Evolutionary conservation across 2,329 filamentous ascomycete genomes (phyloP), one percentile per base, ranked within the genome.

Genomic region (Falciphora oryzae): DNA sequence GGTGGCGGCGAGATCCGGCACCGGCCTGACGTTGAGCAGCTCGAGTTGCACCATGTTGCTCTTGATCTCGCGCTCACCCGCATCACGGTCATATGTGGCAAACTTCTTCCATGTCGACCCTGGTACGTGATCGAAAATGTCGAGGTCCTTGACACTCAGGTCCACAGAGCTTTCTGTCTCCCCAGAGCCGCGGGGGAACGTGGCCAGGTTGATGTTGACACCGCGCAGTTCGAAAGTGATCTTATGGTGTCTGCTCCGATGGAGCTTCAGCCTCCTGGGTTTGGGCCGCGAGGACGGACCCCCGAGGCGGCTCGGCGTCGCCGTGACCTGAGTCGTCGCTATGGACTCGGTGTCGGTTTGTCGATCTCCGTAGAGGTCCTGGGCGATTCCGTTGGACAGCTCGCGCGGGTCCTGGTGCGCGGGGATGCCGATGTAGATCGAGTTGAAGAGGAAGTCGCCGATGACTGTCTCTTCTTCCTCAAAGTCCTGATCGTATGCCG

Each of bases 51-150:
- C 84, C 93, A 98, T 97, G 71, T 88, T 92, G 18, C 89, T 90
- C 25, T 89, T 90, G 76, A 91, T 89, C 76, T 98, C 92, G 61
- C 93, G 86, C 71, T 92, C 88, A n/a, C 91, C 91, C 14, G 89
- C 89, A 73, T 96, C 92, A 66, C 91, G 87, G 79, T 96, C 91
- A 71, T 97, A 97, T 0, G 94, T 98, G 18, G 92, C 89, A 77
- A 99, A 99, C 74, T 97, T 99, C 75, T 91, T 96, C 96, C 96
- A 99, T 0, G 94, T 97, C 4, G 95, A 99, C 0, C 92, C 94
- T 1, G 93, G 92, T 2, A 99, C 85, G 72, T 97, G 92, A 74
- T 99, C 95, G 67, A 95, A 97, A 22, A 99, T 88, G 69, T 97
- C 93, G 16, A 99, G 81, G 65, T 95, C 89, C 56, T 86, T 84